These are phyloP conservation scores for Neopestalotiopsis sp. DNA, from an alignment of 2,329 filamentous ascomycete genomes.

Conservation along the genomic window DNA sequence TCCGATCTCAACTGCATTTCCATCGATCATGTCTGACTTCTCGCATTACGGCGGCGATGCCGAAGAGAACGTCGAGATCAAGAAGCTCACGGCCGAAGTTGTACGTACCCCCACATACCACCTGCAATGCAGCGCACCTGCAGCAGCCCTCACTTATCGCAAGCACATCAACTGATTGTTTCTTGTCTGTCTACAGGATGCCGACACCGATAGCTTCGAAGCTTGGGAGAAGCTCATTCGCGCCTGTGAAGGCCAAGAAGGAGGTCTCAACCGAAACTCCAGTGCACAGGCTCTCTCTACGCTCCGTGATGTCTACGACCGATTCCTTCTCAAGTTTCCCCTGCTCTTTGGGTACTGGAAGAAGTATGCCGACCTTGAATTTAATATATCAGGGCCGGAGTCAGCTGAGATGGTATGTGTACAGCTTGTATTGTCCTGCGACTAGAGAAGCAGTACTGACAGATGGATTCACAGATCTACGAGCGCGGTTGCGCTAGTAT, in stretches of 20 bases:
- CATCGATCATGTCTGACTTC: slow-evolving; percentile 19
- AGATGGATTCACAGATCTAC: slow-evolving; percentile 69
- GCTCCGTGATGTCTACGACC: slow-evolving; percentile 86
- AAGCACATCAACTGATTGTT: slow-evolving; percentile 20
- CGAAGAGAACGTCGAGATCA: slow-evolving; percentile 56
- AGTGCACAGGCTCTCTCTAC: slow-evolving; percentile 91
- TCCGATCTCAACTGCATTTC: not conserved
- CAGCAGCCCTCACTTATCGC: not conserved
- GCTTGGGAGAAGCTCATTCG: slow-evolving; percentile 92
- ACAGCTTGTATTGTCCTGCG: not conserved
- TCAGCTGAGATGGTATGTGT: slow-evolving; percentile 85
- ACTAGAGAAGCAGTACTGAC: not conserved
- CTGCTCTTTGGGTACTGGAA: slow-evolving; percentile 99
- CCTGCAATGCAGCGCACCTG: slow-evolving; percentile 1
- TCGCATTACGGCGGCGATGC: slow-evolving; percentile 27
- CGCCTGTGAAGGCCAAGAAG: slow-evolving; percentile 83
- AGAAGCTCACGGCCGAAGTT: slow-evolving; percentile 58
- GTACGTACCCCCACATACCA: slow-evolving; percentile 55
- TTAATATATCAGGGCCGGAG: slow-evolving; percentile 95
- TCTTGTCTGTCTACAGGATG: slow-evolving; percentile 46
- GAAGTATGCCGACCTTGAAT: slow-evolving; percentile 97
- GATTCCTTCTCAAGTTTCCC: slow-evolving; percentile 92
- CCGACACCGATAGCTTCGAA: slow-evolving; percentile 89
- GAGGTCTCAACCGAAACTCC: slow-evolving; percentile 94
- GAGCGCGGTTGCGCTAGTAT: slow-evolving; percentile 94